A percentile compares a stretch with the other conserved stretches of the same genome.
Conservation (phyloP, 1,139 yeast genomes). For the Diutina pseudorugosa region DNA sequence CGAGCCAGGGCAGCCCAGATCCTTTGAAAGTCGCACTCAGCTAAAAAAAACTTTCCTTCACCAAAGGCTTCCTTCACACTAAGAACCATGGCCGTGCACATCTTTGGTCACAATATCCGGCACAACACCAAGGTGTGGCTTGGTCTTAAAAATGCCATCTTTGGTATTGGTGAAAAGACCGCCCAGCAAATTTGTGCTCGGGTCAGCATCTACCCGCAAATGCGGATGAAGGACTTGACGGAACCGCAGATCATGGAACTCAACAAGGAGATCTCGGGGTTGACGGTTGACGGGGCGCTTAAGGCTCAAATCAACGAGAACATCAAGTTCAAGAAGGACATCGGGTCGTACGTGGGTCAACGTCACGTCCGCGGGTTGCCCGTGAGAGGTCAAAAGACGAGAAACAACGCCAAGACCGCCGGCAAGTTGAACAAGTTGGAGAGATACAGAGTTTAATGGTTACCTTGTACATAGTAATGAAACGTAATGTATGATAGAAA, state of each 20-base stretch:
- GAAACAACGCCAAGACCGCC: constrained; percentile 85
- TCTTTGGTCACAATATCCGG: constrained; percentile 63
- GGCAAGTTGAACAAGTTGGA: constrained; percentile 70
- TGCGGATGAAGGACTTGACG: constrained; percentile 86
- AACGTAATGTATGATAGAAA: not conserved
- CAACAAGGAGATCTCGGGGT: constrained; percentile 74
- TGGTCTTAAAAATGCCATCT: constrained; percentile 71
- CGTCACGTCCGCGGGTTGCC: constrained; percentile 87
- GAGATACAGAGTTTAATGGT: constrained; percentile 21
- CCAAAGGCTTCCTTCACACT: not conserved
- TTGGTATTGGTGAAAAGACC: constrained; percentile 72
- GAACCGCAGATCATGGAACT: constrained; percentile 82
- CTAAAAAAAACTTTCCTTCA: not conserved
- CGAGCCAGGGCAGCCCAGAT: not conserved
- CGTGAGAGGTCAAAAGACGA: constrained; percentile 88
- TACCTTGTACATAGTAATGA: not conserved
- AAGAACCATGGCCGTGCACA: constrained; percentile 56
- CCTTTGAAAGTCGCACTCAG: not conserved
- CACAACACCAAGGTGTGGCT: constrained; percentile 36
- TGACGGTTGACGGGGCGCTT: constrained; percentile 80
- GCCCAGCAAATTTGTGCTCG: constrained; percentile 75
- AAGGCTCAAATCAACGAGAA: constrained; percentile 68
- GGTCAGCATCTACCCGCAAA: constrained; percentile 81
- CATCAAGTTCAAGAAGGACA: constrained; percentile 67
- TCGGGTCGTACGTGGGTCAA: constrained; percentile 79